Evolutionary conservation across 257 asterid species (phyloP), one percentile per base, ranked within the genome.

Genomic region (Scutellaria barbata): DNA sequence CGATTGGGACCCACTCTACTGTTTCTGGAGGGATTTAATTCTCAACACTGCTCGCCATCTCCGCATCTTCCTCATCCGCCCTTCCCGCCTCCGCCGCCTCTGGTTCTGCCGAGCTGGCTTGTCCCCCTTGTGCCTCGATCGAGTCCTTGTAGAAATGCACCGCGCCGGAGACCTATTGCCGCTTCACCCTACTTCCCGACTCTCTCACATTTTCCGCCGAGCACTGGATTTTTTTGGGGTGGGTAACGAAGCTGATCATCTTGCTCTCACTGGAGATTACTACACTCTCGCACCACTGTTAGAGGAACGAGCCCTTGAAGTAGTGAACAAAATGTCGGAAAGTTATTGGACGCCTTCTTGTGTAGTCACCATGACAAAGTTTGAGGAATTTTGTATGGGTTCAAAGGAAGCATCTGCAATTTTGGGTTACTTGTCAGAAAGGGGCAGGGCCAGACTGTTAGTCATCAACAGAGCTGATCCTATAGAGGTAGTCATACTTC

Each of bases 11-110:
- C 73, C 85, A 43, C 90, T 86, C 56, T 90, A 84, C 79, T 64
- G 70, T 35, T 92, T 92, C 84, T 92, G 98, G 96, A 80, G 90
- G 69, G 84, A 90, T 65, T 80, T 92, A 74, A 92, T 92, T 7
- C 25, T 92, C 77, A 84, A 85, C 14, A 82, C 87, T 14, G 86
- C 92, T 72, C 88, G 85, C 54, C 91, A 90, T 64, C 83, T 86
- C 66, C 72, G 77, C 60, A 77, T 77, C 79, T 77, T 86, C 78
- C 66, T 83, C 79, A 79, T 92, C 69, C 83, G 77, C 65, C 96
- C 96, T 63, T 79, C 86, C 57, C 85, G 68, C 65, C 81, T 92
- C 56, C 76, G 78, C 17, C 53, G 75, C 47, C 39, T 76, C 39
- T 92, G 98, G 98, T 92, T 92, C 67, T 72, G 77, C 72, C 88